Conservation (phyloP, 2,329 filamentous ascomycete genomes). For the Rugonectria rugulosa region DNA sequence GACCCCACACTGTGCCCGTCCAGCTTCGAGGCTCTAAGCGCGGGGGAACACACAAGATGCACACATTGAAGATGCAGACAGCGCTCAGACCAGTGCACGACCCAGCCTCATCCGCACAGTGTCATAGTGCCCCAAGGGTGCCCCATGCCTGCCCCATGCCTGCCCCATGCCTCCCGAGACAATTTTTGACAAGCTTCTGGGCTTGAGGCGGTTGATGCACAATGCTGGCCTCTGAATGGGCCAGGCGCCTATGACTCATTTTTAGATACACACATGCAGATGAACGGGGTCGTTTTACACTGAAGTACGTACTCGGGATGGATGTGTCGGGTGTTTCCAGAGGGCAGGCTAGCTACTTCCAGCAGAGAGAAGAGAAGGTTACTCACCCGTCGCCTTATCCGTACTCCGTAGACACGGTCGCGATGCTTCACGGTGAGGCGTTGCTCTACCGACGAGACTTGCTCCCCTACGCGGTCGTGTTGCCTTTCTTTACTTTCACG, state of each 20-base stretch:
- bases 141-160: background rate
- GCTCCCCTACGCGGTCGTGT: slow-evolving; percentile 13
- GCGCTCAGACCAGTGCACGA: slow-evolving; percentile 25
- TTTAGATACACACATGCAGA: slow-evolving; percentile 38
- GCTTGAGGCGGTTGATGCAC: slow-evolving; percentile 41
- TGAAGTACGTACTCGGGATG: too few relatives aligned
- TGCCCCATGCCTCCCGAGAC: background rate
- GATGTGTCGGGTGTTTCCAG: slow-evolving; percentile 2
- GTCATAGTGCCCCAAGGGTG: too few relatives aligned
- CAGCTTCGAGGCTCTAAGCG: background rate
- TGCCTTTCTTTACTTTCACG: too few relatives aligned
- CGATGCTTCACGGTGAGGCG: slow-evolving; percentile 13
- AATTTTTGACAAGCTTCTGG: slow-evolving; percentile 31
- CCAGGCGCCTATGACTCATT: slow-evolving; percentile 43
- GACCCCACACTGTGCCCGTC: background rate
- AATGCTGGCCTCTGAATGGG: slow-evolving; percentile 42
- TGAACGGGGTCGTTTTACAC: too few relatives aligned
- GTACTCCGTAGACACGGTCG: background rate
- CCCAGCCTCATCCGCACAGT: slow-evolving; percentile 19
- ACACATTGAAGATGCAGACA: background rate
- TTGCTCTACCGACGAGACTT: slow-evolving; percentile 20
- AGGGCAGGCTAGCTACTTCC: too few relatives aligned
- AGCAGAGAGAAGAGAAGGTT: too few relatives aligned
- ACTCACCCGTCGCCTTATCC: background rate
- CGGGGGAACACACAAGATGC: background rate